Base-by-base conservation (phyloP, 371 early-diverging fungal species). In the Mortierella sp. region DNA sequence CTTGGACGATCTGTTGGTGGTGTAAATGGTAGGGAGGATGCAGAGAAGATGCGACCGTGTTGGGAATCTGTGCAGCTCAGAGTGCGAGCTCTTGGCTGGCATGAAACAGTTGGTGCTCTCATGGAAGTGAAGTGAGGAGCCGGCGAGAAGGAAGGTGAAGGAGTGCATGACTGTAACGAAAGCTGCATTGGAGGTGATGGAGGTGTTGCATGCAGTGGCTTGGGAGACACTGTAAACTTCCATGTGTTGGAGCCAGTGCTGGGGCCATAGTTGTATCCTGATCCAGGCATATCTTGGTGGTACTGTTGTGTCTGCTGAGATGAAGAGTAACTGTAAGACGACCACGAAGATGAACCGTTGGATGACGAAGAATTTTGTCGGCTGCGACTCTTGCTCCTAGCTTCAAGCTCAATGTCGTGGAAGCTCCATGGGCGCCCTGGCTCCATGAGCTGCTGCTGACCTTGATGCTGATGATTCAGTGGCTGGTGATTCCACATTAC, bases 371-470 rank as follows among this genome's bases (percentile, higher is more conserved):
- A 76, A 55, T 58, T 70, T 37, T 79, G 70, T 15, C 74, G 73
- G n/a, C 79, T 79, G 13, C 79, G 69, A 26, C 79, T 73, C 60
- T 66, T 73, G 32, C 35, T 12, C 17, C 79, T 54, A 5, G 79
- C 79, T 29, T 79, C 79, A 23, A 66, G 37, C 61, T 79, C 79
- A 43, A 73, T 73, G 40, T 79, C 79, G 31, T 73, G 67, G n/a
- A 73, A 56, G n/a, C 59, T 73, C 79, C 79, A 79, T 3, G 72
- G 72, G 22, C 69, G 53, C 6, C 29, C 65, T 23, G 73, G 60
- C 10, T 69, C 66, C 67, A 69, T 66, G 8, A 28, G 66, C 28
- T 66, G 58, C 22, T 72, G 66, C 26, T 61, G 72, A 19, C 56
- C 23, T 1, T 43, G 45, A 40, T 47, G n/a, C 2, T 70, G 64